Percentiles rank a stretch among this genome's conserved stretches.
phyloP scores from a whole-genome alignment of 2,329 filamentous ascomycete species.

The Peltaster fructicola region DNA sequence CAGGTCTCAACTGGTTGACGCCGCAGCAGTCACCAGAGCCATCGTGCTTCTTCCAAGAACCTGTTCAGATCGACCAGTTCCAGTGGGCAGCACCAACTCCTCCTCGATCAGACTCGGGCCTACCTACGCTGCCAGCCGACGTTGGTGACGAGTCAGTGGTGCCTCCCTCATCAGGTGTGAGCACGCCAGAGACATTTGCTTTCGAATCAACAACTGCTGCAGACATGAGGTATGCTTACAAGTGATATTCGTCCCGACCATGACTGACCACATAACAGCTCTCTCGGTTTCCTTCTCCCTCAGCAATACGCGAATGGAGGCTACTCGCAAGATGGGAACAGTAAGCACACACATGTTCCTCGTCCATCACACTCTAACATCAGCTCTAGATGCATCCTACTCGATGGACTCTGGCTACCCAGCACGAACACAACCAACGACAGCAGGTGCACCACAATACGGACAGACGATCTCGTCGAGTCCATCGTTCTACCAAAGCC shows the following conservation, averaged over 20 bases:
- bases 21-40: conserved; percentile 16
- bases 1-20: conserved; percentile 14
- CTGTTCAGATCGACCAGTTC: conserved; percentile 11
- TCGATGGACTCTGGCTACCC: conserved; percentile 17
- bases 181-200: conserved; percentile 9
- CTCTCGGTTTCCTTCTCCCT: conserved; percentile 19
- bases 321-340: conserved; percentile 14
- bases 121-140: conserved; percentile 15
- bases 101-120: conserved; percentile 17
- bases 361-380: too few species aligned
- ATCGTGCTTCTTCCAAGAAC: conserved; percentile 9
- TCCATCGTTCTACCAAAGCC: conserved; percentile 16
- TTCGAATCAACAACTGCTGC: conserved; percentile 13
- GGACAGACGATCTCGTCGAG: conserved; percentile 13
- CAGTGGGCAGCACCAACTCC: conserved; percentile 18
- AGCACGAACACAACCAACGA: conserved; percentile 16
- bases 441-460: conserved; percentile 11
- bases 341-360: too few species aligned
- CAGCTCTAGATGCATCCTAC: conserved; percentile 13
- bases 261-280: conserved; percentile 13
- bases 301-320: conserved; percentile 16
- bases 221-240: conserved; percentile 18
- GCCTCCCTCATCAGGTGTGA: conserved; percentile 9
- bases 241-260: neutral
- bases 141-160: conserved; percentile 12